Conservation (phyloP, 2,329 filamentous ascomycete species). For the Hypoxylon sp. region DNA sequence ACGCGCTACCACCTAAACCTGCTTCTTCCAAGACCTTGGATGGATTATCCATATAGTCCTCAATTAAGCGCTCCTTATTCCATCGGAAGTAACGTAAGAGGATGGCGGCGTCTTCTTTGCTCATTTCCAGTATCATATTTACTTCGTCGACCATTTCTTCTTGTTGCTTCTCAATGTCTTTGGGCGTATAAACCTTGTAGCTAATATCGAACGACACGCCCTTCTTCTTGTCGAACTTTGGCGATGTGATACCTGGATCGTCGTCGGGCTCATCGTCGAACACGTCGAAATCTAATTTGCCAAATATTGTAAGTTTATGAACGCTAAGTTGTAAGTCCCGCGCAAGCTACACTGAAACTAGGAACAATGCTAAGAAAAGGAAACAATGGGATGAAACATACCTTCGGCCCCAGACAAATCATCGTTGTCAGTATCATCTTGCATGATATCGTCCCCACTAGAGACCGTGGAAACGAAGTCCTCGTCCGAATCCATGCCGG, state of each 20-base stretch:
- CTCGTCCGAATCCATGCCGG: slow-evolving; percentile 94
- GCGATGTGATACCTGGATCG: slow-evolving; percentile 67
- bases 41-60: slow-evolving; percentile 94
- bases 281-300: slow-evolving; percentile 70
- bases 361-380: neutral
- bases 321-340: neutral
- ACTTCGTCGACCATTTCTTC: slow-evolving; percentile 90
- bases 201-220: slow-evolving; percentile 86
- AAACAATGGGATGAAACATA: slow-evolving; percentile 50
- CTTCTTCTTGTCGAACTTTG: slow-evolving; percentile 77
- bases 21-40: slow-evolving; percentile 86
- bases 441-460: slow-evolving; percentile 81
- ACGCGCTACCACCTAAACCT: slow-evolving; percentile 79
- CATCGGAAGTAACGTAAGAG: slow-evolving; percentile 90
- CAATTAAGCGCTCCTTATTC: slow-evolving; percentile 96
- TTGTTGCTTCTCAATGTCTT: slow-evolving; percentile 88
- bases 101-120: slow-evolving; percentile 91
- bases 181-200: slow-evolving; percentile 84
- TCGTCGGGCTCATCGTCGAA: slow-evolving; percentile 71
- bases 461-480: slow-evolving; percentile 90
- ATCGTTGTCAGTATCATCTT: slow-evolving; percentile 84
- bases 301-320: slow-evolving; percentile 13
- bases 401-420: slow-evolving; percentile 69
- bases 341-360: slow-evolving; percentile 11
- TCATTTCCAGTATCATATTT: slow-evolving; percentile 89